phyloP scores from a whole-genome alignment of 331 rosid genomes.

The Phaseolus coccineus region DNA sequence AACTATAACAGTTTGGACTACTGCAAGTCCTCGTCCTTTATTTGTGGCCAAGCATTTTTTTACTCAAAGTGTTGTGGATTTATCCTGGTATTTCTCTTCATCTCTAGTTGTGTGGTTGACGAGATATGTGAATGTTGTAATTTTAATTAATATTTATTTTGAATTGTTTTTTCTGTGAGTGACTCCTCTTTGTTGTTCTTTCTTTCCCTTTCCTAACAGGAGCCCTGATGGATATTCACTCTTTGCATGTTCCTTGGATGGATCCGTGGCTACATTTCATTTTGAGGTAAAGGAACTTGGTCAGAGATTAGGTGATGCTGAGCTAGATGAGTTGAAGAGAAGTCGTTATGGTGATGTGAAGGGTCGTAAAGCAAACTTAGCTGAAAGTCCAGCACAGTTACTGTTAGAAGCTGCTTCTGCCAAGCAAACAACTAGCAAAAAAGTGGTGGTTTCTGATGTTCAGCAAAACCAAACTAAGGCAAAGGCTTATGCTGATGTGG shows the following conservation, averaged over 20 bases:
- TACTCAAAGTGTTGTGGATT: slow-evolving; percentile 95
- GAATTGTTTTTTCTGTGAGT: slow-evolving; percentile 19
- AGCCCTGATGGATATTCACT: slow-evolving; percentile 98
- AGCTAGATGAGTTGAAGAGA: slow-evolving; percentile 88
- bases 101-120: slow-evolving; percentile 11
- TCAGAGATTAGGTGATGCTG: slow-evolving; percentile 75
- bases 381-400: slow-evolving; percentile 96
- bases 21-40: slow-evolving; percentile 97
- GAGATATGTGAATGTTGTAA: neutral
- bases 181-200: slow-evolving; percentile 15
- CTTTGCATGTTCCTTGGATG: slow-evolving; percentile 98
- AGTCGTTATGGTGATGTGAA: slow-evolving; percentile 94
- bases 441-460: slow-evolving; percentile 63
- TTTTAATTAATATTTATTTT: slow-evolving; percentile 14
- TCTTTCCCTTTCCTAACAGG: slow-evolving; percentile 66
- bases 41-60: slow-evolving; percentile 99
- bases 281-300: slow-evolving; percentile 95
- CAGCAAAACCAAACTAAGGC: slow-evolving; percentile 62
- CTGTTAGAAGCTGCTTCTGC: slow-evolving; percentile 92
- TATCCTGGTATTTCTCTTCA: slow-evolving; percentile 79
- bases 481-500: slow-evolving; percentile 58
- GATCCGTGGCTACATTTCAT: slow-evolving; percentile 87
- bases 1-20: slow-evolving; percentile 98
- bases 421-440: slow-evolving; percentile 74
- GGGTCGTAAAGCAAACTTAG: slow-evolving; percentile 88